A percentile compares a stretch with the other conserved stretches of the same genome.
Evolutionary conservation across 192 early-diverging fungal genomes (phyloP).

Genomic region (Mortierella hygrophila): DNA sequence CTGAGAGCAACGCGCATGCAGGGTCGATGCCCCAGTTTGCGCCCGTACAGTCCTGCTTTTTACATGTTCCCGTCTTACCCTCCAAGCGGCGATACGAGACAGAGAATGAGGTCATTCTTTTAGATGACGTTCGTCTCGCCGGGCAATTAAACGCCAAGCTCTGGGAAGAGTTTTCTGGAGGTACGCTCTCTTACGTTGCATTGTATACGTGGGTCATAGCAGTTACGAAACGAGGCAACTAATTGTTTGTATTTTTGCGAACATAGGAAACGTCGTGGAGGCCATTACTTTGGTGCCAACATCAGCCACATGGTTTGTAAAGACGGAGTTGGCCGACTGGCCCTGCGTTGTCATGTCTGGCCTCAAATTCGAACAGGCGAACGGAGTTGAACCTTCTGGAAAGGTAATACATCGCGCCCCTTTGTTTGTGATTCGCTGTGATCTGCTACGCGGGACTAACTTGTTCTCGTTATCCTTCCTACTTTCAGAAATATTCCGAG

Average conservation of each 20-base stretch:
- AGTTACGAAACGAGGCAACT: background rate
- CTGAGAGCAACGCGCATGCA: background rate
- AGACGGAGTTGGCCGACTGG: slow-evolving; percentile 49
- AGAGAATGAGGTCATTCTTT: slow-evolving; percentile 37
- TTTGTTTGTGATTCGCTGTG: background rate
- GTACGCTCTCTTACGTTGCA: background rate
- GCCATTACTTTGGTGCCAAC: slow-evolving; percentile 47
- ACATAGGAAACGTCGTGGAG: slow-evolving; percentile 36
- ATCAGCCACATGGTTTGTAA: slow-evolving; percentile 45
- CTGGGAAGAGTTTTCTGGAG: slow-evolving; percentile 51
- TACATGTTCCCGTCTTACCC: slow-evolving; percentile 49
- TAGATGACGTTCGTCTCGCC: slow-evolving; percentile 39
- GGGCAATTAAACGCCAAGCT: slow-evolving; percentile 42
- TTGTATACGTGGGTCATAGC: background rate
- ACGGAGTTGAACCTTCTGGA: slow-evolving; percentile 23
- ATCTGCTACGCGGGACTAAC: background rate
- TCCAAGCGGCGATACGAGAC: slow-evolving; percentile 47
- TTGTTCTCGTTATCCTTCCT: background rate
- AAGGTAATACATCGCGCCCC: slow-evolving; percentile 11
- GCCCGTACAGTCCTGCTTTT: slow-evolving; percentile 40
- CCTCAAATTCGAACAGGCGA: slow-evolving; percentile 48
- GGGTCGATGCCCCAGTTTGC: background rate
- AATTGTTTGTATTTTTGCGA: background rate
- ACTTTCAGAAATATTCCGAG: slow-evolving; percentile 36
- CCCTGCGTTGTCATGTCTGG: slow-evolving; percentile 55